A percentile compares a stretch with the other conserved stretches of the same genome.
phyloP scores from a whole-genome alignment of 345 rosid genomes.

The Viola odorata region DNA sequence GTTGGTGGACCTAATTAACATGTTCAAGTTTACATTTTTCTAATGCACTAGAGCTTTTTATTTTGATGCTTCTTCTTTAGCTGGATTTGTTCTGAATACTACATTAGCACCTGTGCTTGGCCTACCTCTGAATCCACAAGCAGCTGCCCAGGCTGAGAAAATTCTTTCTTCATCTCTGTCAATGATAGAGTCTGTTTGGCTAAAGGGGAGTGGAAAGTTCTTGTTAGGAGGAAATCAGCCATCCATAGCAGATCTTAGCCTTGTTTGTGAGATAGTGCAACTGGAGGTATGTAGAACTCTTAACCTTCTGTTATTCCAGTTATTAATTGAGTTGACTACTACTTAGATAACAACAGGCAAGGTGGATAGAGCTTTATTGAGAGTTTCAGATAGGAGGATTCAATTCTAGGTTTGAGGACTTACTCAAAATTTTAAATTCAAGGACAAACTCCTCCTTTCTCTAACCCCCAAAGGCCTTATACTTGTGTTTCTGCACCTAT shows the following conservation, averaged over 20 bases:
- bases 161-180: slow-evolving; percentile 42
- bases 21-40: no score
- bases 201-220: slow-evolving; percentile 59
- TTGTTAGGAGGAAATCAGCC: slow-evolving; percentile 69
- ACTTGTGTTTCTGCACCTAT: neutral
- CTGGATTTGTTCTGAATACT: slow-evolving; percentile 33
- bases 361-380: neutral
- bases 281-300: slow-evolving; percentile 41
- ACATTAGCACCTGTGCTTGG: slow-evolving; percentile 53
- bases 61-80: slow-evolving; percentile 33
- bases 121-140: slow-evolving; percentile 40
- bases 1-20: no score
- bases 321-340: no score
- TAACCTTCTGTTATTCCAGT: no score
- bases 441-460: neutral
- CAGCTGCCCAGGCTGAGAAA: slow-evolving; percentile 65
- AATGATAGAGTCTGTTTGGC: slow-evolving; percentile 69
- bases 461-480: neutral
- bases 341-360: no score
- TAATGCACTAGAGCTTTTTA: neutral
- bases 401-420: neutral
- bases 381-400: neutral
- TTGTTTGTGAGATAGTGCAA: slow-evolving; percentile 75
- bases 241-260: slow-evolving; percentile 81
- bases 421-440: neutral